Evolutionary conservation across 2,329 filamentous ascomycete species (phyloP), one percentile per base, ranked within the genome.

Genomic region (Furcasterigmium sp.): DNA sequence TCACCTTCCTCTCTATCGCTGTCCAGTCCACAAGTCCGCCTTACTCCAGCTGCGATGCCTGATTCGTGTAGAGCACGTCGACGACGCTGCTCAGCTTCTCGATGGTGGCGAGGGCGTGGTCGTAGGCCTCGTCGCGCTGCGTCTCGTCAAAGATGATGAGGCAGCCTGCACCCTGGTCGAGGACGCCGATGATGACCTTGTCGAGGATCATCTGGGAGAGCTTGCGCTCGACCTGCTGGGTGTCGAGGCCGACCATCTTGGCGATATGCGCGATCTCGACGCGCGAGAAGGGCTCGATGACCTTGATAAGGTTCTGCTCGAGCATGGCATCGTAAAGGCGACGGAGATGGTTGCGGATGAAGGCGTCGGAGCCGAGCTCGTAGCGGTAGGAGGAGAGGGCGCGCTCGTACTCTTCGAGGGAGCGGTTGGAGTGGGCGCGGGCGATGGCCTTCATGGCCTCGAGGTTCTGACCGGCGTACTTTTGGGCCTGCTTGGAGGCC

Each of bases 391-490:
- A 78, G 40, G 87, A 87, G 29, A 98, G 78, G 3, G 94, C 90
- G 53, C 85, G 85, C 70, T 98, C 94, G 67, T 98, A 98, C 69
- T 98, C 91, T 65, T 97, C 93, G 49, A 98, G 76, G 41, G 89
- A 95, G 42, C 93, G 87, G 72, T 97, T 95, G 47, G 87, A 84
- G 72, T 98, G 94, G 39, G 93, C 93, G 52, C 90, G 86, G 35
- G 91, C 93, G 50, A 98, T 91, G 23, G 94, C 91, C 74, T 98
- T 98, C 93, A 98, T 98, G 46, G 93, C 93, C 68, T 98, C 93
- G 51, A 98, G 82, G 61, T 89, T 93, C 69, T 91, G 89, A 56
- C 91, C 90, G 25, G 91, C 91, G 62, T 98, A 97, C 69, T 94
- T 93, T 61, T 94, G 82, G 30, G 94, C 93, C 66, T 96, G 91